Percentiles rank a stretch among this genome's conserved stretches.
Conservation (phyloP, 306 rosid species). For the Gynostemma pentaphyllum region DNA sequence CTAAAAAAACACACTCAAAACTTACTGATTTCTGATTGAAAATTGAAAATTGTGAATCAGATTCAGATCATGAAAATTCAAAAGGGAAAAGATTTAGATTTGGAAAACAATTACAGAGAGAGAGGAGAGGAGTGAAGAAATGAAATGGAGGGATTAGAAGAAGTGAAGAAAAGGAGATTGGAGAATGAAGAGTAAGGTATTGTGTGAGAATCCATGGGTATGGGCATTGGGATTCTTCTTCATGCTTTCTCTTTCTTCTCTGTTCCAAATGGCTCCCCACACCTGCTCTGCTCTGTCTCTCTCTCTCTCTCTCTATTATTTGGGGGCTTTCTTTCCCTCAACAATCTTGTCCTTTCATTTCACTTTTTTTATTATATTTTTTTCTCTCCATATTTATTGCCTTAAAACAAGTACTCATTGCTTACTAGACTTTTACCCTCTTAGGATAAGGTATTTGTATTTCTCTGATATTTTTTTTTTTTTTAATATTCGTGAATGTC, state of each 20-base stretch:
- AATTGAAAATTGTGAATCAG: constrained; percentile 15
- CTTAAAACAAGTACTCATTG: neutral
- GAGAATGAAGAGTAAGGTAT: constrained; percentile 39
- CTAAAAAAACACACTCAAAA: constrained; percentile 13
- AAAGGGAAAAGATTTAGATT: constrained; percentile 9
- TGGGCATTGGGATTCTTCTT: constrained; percentile 61
- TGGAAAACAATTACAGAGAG: constrained; percentile 7
- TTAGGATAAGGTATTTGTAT: neutral
- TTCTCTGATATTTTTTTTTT: neutral
- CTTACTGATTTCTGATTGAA: neutral
- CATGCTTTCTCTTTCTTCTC: constrained; percentile 23
- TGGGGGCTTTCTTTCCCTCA: constrained; percentile 16
- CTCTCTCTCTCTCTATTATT: too few species aligned
- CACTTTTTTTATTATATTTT: neutral
- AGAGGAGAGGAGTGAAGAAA: constrained; percentile 10
- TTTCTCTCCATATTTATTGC: neutral
- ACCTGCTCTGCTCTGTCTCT: too few species aligned
- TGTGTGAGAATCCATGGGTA: constrained; percentile 46
- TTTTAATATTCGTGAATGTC: too few species aligned
- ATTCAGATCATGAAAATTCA: constrained; percentile 24
- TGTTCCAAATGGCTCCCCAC: constrained; percentile 46
- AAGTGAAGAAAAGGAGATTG: constrained; percentile 28
- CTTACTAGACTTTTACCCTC: neutral
- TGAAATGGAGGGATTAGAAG: constrained; percentile 23
- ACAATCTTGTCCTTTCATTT: constrained; percentile 22